These are phyloP conservation scores for Fusarium graminum DNA, from an alignment of 2,329 filamentous ascomycete species.

Conservation along the genomic window DNA sequence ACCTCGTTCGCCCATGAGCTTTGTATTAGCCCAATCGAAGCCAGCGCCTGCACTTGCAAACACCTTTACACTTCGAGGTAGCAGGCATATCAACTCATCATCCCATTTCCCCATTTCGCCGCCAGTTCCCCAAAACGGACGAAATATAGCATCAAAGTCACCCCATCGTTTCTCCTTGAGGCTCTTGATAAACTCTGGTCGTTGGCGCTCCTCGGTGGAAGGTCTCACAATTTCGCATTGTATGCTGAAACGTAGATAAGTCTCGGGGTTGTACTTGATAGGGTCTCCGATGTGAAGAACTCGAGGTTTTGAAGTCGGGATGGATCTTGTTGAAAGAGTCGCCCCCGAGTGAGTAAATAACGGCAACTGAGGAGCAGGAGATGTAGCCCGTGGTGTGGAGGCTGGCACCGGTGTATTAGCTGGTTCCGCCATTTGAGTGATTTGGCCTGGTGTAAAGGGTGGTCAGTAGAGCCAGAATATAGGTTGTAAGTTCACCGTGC, in stretches of 20 bases:
- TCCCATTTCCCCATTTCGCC: constrained; percentile 77
- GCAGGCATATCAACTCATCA: constrained; percentile 66
- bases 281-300: constrained; percentile 83
- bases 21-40: constrained; percentile 75
- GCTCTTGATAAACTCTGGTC: constrained; percentile 63
- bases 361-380: constrained; percentile 52
- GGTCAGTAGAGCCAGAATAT: not conserved
- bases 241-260: constrained; percentile 59
- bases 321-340: constrained; percentile 46
- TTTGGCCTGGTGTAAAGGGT: not conserved
- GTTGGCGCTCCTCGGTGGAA: constrained; percentile 62
- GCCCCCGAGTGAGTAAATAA: constrained; percentile 43
- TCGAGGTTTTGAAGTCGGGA: constrained; percentile 57
- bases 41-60: constrained; percentile 75
- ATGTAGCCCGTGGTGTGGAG: constrained; percentile 60
- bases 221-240: constrained; percentile 67
- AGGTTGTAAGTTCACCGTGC: constrained; percentile 4
- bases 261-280: constrained; percentile 63
- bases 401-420: constrained; percentile 61
- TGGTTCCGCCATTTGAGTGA: constrained; percentile 59
- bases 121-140: constrained; percentile 73
- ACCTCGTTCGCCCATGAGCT: constrained; percentile 71
- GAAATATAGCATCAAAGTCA: constrained; percentile 66
- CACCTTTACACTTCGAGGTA: constrained; percentile 69
- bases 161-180: constrained; percentile 67